Base-by-base conservation (phyloP, 176 grass and related monocot genomes). In the Hordeum marinum region DNA sequence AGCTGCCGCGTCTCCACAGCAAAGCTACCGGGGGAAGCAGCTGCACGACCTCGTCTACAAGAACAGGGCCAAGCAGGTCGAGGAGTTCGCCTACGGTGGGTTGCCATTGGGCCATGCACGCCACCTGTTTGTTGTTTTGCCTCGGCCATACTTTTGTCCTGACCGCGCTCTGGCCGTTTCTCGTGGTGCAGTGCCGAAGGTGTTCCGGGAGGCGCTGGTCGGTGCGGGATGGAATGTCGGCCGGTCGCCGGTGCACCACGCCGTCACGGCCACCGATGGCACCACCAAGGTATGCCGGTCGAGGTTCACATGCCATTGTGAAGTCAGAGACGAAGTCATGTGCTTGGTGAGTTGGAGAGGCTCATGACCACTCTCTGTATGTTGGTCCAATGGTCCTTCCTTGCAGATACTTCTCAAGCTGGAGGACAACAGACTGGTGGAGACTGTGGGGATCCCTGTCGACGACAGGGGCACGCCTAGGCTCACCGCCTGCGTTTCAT, bases 1-100 rank as follows among this genome's bases (percentile, higher is more conserved):
- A n/a, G n/a, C n/a, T n/a, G n/a, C n/a, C n/a, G 11, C 37, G 26
- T 20, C 13, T 31, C 31, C 61, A 50, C 87, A 98, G 96, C 72
- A 95, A 95, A 93, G 93, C 32, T 98, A 98, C 79, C 80, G 96
- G 45, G 96, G 96, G 11, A 95, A 94, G 83, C 96, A 95, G 83
- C 89, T 98, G 40, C 93, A 95, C 83, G 91, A 94, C 83, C 91
- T 94, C 36, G 71, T 98, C 31, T 98, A 98, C 89, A 98, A 94
- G 86, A 90, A 88, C 78, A 89, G 91, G 70, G 86, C 80, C 66
- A 98, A 90, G 81, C 93, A 98, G 58, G 92, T 95, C 63, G 80
- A 92, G 84, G 85, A 98, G 25, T 98, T 98, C 72, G 83, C 57
- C 72, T 55, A 94, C 64, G 80, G 93, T 98, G 11, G 85, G 83